Base-by-base conservation (phyloP, 345 rosid species). In the Gossypium rotundifolium region DNA sequence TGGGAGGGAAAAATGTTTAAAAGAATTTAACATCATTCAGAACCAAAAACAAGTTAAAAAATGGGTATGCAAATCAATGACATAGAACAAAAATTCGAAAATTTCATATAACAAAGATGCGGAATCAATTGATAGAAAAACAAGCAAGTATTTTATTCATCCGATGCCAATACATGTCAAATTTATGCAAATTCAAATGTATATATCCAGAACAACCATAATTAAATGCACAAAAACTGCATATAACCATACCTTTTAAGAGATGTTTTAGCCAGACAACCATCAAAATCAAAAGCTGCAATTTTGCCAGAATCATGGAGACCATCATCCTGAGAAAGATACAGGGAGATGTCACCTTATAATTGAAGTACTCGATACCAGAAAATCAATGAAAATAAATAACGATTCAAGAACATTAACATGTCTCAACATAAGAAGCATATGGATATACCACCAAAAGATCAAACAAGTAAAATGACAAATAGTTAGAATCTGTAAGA, bases 281-380 rank as follows among this genome's bases (percentile, higher is more conserved):
- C 97, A 85, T 94, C 98, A 78, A 94, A 94, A 82, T 94, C 98
- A 87, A 94, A 94, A 51, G 98, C 97, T 65, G 98, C 98, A 60
- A 94, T 87, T 82, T 88, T 94, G 69, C 81, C 84, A 53, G 98
- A 94, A 77, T 86, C 96, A 49, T 68, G 84, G 49, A 89, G 93
- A 82, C 84, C 96, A 61, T 87, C 98, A 78, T 87, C 98, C 98
- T 73, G 67, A 61, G 18, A 42, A 70, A 42, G 11, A 42, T 64
- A 60, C 62, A 72, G 61, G 61, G 25, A 45, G 65, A 53, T 66
- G 22, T 1, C 68, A 46, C 46, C 23, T 61, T 25, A 73, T 42
- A 61, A 23, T 44, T 29, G 7, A 73, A 22, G 54, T 38, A 22
- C 72, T 16, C 54, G 9, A 65, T 33, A 22, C 52, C 12, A 38